Evolutionary conservation across 176 grass and related monocot species (phyloP), one percentile per base, ranked within the genome.

Genomic region (Musa itinerans): DNA sequence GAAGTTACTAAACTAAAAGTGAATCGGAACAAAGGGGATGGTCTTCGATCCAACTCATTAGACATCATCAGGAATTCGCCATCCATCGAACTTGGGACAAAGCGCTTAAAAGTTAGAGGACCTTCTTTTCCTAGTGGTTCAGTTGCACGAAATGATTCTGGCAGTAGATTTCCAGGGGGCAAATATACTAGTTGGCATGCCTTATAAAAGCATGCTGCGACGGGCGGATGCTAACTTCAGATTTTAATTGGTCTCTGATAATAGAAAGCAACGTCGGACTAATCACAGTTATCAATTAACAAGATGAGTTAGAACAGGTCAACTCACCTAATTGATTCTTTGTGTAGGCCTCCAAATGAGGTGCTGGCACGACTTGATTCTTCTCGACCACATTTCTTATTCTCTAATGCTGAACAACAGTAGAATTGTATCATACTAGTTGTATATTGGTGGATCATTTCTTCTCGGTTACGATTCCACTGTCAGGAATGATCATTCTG

Each of bases 301-400:
- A 72, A 15, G 50, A 43, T 13, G 57, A 16, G 24, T 53, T 72
- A 53, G 70, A 53, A 23, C 50, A 72, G 70, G 16, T 72, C n/a
- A 52, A 52, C 19, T 72, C 49, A 72, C 69, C 9, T 54, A 53
- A 54, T 73, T 73, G 71, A 73, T 73, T 73, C 52, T 73, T 73
- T 73, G 71, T 73, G 71, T 52, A 73, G 71, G n/a, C 52, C 71
- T 55, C 52, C 71, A 73, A 73, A 54, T 14, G 71, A 73, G 71
- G 52, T 54, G 50, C 51, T 73, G 11, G 52, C 71, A 73, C 52
- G 10, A 21, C 52, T 73, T 73, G 67, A 69, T 69, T 69, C 27
- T 69, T 69, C 67, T 19, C 67, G 50, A 49, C 67, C 67, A 69
- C 67, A n/a, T 64, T n/a, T 64, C 10, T 64, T 19, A n/a, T 62